Percentiles rank a stretch among this genome's conserved stretches.
These are phyloP conservation scores for Penicillium herquei DNA, from an alignment of 495 filamentous ascomycete species.

Conservation along the genomic window DNA sequence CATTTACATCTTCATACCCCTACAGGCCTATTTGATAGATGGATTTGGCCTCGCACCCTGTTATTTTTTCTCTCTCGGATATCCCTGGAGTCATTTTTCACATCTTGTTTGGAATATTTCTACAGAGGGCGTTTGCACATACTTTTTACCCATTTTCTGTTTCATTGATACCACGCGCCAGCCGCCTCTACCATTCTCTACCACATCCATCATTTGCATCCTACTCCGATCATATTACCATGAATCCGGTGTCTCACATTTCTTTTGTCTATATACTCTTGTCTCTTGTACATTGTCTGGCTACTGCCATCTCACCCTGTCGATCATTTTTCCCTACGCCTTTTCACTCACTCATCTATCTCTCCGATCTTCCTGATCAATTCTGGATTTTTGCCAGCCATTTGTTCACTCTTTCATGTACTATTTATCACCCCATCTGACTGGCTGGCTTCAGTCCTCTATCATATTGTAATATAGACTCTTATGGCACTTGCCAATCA, in stretches of 20 bases:
- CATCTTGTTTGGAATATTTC: conserved; percentile 14
- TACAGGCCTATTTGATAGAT: conserved; percentile 43
- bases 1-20: conserved; percentile 36
- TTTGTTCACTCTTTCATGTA: conserved; percentile 20
- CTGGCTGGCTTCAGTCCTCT: conserved; percentile 27
- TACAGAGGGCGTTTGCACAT: conserved; percentile 29
- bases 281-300: conserved; percentile 28
- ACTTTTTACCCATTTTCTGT: conserved; percentile 15
- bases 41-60: conserved; percentile 40
- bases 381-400: background rate
- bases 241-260: conserved; percentile 27
- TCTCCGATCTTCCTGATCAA: background rate
- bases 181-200: conserved; percentile 33
- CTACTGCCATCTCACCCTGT: conserved; percentile 14
- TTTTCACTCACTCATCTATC: background rate
- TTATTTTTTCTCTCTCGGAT: conserved; percentile 4
- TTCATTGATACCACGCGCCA: conserved; percentile 38
- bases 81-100: conserved; percentile 16
- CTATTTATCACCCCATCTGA: conserved; percentile 14
- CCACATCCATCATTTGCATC: conserved; percentile 18
- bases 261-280: conserved; percentile 33
- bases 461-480: conserved; percentile 43
- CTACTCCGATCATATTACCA: conserved; percentile 16
- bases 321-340: conserved; percentile 6
- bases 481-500: conserved; percentile 16